Base-by-base conservation (phyloP, 1,139 yeast species). In the Diutina ranongensis region DNA sequence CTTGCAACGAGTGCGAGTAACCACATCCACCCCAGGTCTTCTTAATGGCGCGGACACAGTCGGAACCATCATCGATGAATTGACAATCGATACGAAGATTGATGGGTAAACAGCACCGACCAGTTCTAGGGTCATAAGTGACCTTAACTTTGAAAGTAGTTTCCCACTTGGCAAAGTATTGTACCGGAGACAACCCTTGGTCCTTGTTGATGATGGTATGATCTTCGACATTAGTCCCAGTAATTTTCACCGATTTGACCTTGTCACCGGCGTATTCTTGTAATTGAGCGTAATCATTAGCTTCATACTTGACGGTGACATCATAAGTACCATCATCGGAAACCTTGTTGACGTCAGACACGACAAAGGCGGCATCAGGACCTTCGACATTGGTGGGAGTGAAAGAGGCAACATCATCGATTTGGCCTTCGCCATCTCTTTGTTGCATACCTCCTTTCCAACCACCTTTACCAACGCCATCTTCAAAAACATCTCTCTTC, bases 11-110 rank as follows among this genome's bases (percentile, higher is more conserved):
- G 18, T 36, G 40, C 10, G 7, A 3, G 18, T 5, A 36, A 2
- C 40, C 40, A 36, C 40, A 36, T 3, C 16, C 13, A 8, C 40
- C 40, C 40, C 40, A 36, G 16, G 40, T 36, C 25, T 36, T 36
- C 28, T 36, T 36, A 13, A 36, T 36, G 16, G 40, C 40, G 2
- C 40, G 40, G n/a, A 21, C 28, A 36, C 40, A 36, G n/a, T 36
- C 40, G n/a, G 25, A 16, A 12, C 15, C 15, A 21, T 36, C 40
- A 4, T 36, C 40, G 3, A 4, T 13, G 16, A 36, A 36, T 5
- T 36, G 18, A 21, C 40, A 36, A 7, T 13, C 28, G 4, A 36
- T 21, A 13, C 22, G 28, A 21, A 36, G 40, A 5, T 13, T 8
- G 8, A 28, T 27, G n/a, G 40, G 40, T 10, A 36, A 36, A 10